Evolutionary conservation across 192 early-diverging fungal genomes (phyloP), one percentile per base, ranked within the genome.

Genomic region (Umbelopsis sp.): DNA sequence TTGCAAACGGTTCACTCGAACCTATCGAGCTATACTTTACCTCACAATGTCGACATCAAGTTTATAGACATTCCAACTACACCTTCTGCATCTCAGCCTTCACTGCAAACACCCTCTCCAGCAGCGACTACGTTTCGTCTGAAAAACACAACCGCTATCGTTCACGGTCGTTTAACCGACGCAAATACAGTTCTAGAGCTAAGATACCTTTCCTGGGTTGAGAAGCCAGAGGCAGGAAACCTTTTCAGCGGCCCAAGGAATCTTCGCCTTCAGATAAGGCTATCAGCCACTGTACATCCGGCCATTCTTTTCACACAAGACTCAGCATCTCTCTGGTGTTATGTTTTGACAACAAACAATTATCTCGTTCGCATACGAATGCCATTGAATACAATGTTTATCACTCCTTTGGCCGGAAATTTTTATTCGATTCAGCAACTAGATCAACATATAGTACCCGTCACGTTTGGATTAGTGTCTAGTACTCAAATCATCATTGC

Each of bases 11-110:
- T 62, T 32, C 26, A 62, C 20, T 62, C 56, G 17, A 62, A 26
- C 31, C n/a, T 62, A 34, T 62, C 56, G 31, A 62, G 56, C 31
- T 62, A 62, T 62, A 34, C 56, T 20, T 26, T 11, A 62, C 8
- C 56, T 14, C 56, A 62, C 31, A 62, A 62, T 62, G 56, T 62
- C 20, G 56, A 62, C 31, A 62, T 62, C 17, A 29, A 14, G 14
- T 62, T 62, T 62, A 32, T 62, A 11, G 29, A 62, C 56, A 62
- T 62, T 62, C 56, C 56, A 62, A 34, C 11, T 2, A 32, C 56
- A 12, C 24, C 29, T 17, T 62, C 56, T 29, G 29, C 8, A 8
- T n/a, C 12, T 62, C 12, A 20, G 17, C 26, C 8, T n/a, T 2
- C 26, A 34, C 56, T 4, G 6, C 26, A 20, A 17, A 31, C 2